Evolutionary conservation across 768 basidiomycete species (phyloP).

Genomic region (Pleurotus tuoliensis): DNA sequence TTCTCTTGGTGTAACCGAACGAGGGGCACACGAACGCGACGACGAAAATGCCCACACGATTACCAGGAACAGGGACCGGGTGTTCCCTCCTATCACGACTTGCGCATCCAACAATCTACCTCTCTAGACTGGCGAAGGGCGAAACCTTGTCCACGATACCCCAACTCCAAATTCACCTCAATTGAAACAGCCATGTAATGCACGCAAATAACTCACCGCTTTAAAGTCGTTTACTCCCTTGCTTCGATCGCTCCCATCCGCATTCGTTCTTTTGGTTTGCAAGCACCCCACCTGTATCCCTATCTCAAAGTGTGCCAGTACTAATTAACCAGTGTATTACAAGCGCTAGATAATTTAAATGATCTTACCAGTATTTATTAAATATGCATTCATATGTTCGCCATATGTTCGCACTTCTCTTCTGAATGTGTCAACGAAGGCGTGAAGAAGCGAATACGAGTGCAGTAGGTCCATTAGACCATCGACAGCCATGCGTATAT

Average conservation of each 20-base stretch:
- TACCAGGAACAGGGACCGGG: neutral
- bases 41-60: neutral
- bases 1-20: conserved; percentile 44
- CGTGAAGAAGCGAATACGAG: neutral
- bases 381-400: neutral
- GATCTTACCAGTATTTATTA: conserved; percentile 2
- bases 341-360: conserved; percentile 7
- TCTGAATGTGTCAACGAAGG: neutral
- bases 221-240: neutral
- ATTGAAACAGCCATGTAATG: too few species aligned
- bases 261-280: neutral
- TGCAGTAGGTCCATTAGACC: neutral
- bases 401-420: neutral
- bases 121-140: neutral
- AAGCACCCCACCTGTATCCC: conserved; percentile 5
- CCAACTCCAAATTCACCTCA: neutral
- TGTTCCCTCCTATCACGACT: neutral
- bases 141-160: neutral
- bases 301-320: neutral
- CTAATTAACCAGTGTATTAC: conserved; percentile 5
- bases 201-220: too few species aligned
- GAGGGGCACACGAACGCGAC: neutral
- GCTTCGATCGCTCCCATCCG: neutral
- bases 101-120: neutral
- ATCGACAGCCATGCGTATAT: too few species aligned